These are phyloP conservation scores for Aspergillus alliaceus DNA, from an alignment of 2,329 filamentous ascomycete genomes.

Conservation along the genomic window DNA sequence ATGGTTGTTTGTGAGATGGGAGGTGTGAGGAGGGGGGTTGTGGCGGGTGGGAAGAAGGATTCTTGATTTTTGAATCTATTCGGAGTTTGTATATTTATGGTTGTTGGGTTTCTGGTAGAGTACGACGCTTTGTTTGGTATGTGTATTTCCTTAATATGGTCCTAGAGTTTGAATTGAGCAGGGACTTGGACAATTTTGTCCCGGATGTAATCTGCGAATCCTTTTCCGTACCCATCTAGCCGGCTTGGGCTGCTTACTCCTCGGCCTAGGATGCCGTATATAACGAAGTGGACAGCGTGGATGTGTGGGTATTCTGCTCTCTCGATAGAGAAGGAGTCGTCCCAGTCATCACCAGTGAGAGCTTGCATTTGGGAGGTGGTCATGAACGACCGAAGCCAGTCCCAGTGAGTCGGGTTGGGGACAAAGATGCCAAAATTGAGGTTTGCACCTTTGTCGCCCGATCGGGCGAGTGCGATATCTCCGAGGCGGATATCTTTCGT, in stretches of 20 bases:
- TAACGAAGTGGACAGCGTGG: conserved; percentile 52
- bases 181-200: conserved; percentile 47
- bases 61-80: background rate
- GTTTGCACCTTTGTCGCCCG: conserved; percentile 44
- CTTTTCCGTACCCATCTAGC: conserved; percentile 54
- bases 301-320: conserved; percentile 50
- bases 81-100: background rate
- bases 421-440: conserved; percentile 45
- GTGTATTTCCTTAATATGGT: too few species aligned
- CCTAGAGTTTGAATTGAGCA: background rate
- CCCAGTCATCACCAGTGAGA: conserved; percentile 48
- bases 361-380: conserved; percentile 38
- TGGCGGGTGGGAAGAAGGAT: background rate
- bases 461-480: conserved; percentile 46
- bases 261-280: conserved; percentile 48
- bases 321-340: conserved; percentile 44
- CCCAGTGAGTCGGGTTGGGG: conserved; percentile 22
- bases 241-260: conserved; percentile 51
- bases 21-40: background rate
- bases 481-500: conserved; percentile 40
- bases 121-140: too few species aligned
- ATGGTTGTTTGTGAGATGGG: too few species aligned
- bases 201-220: conserved; percentile 53
- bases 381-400: conserved; percentile 44
- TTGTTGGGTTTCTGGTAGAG: background rate